Evolutionary conservation across 2,329 filamentous ascomycete species (phyloP).

Genomic region (Chaetomiaceae sp.): DNA sequence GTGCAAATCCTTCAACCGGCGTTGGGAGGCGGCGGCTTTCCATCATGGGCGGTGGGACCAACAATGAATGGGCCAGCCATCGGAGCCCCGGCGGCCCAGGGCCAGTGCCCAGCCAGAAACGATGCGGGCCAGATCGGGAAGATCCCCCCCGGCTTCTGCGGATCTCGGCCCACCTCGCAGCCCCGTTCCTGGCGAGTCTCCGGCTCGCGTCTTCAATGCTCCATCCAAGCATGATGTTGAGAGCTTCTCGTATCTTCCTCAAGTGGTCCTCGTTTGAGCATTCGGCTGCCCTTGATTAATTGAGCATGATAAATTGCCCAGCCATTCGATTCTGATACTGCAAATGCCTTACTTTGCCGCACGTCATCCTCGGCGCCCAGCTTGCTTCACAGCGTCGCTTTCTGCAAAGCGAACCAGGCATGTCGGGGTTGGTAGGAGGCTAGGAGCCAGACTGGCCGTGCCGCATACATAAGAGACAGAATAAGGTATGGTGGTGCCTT

Average conservation of each 20-base stretch:
- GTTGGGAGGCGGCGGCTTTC: too few relatives aligned
- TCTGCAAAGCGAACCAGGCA: not conserved
- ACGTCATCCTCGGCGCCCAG: slow-evolving; percentile 1
- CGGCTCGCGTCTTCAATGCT: too few relatives aligned
- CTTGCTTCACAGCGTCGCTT: slow-evolving; percentile 13
- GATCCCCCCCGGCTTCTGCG: not conserved
- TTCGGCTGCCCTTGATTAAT: too few relatives aligned
- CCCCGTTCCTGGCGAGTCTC: not conserved
- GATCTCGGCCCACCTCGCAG: slow-evolving; percentile 1
- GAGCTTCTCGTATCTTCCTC: not conserved
- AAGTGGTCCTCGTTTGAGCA: not conserved
- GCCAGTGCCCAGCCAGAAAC: slow-evolving; percentile 1
- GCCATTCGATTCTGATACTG: not conserved
- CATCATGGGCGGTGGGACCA: too few relatives aligned
- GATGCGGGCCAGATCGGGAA: slow-evolving; percentile 6
- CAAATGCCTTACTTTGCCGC: slow-evolving; percentile 16
- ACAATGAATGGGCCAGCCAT: not conserved
- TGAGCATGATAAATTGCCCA: not conserved
- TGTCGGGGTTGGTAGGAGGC: too few relatives aligned
- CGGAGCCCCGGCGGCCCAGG: not conserved
- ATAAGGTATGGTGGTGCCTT: not conserved
- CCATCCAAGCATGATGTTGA: too few relatives aligned
- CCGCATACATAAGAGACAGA: slow-evolving; percentile 1
- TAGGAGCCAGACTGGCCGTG: slow-evolving; percentile 1
- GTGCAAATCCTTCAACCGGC: not conserved